A percentile compares a stretch with the other conserved stretches of the same genome.
phyloP scores from a whole-genome alignment of 2,329 filamentous ascomycete species.

The Dactylellina drechsleri region DNA sequence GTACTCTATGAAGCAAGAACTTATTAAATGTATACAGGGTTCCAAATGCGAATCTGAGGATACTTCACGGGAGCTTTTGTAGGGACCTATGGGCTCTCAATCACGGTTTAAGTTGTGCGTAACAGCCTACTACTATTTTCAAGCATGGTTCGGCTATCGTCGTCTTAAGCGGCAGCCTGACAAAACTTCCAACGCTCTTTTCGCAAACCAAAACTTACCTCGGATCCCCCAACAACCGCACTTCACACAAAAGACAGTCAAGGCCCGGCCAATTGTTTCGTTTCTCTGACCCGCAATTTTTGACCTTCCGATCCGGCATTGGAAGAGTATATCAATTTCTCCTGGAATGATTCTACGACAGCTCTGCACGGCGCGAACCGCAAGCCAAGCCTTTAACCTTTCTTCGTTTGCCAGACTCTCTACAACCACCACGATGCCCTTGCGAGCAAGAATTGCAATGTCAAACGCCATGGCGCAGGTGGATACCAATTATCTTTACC shows the following conservation, averaged over 20 bases:
- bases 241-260: slow-evolving; percentile 6
- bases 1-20: too few relatives aligned
- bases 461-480: slow-evolving; percentile 37
- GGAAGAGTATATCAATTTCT: slow-evolving; percentile 17
- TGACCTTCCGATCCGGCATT: slow-evolving; percentile 20
- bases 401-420: slow-evolving; percentile 34
- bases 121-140: too few relatives aligned
- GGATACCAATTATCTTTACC: neutral
- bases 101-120: too few relatives aligned
- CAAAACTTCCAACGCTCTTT: slow-evolving; percentile 43
- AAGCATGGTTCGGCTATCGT: slow-evolving; percentile 30
- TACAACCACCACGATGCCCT: slow-evolving; percentile 27
- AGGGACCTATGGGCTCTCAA: too few relatives aligned
- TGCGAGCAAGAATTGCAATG: slow-evolving; percentile 34
- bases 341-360: slow-evolving; percentile 51
- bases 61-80: too few relatives aligned
- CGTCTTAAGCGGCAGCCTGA: slow-evolving; percentile 14
- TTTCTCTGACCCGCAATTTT: neutral
- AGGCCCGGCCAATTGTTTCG: slow-evolving; percentile 25
- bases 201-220: slow-evolving; percentile 23
- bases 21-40: too few relatives aligned
- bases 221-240: slow-evolving; percentile 31
- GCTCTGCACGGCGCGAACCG: slow-evolving; percentile 50
- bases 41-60: too few relatives aligned
- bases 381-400: slow-evolving; percentile 36